These are phyloP conservation scores for Mortierella sp. DNA, from an alignment of 371 early-diverging fungal genomes.

Conservation along the genomic window DNA sequence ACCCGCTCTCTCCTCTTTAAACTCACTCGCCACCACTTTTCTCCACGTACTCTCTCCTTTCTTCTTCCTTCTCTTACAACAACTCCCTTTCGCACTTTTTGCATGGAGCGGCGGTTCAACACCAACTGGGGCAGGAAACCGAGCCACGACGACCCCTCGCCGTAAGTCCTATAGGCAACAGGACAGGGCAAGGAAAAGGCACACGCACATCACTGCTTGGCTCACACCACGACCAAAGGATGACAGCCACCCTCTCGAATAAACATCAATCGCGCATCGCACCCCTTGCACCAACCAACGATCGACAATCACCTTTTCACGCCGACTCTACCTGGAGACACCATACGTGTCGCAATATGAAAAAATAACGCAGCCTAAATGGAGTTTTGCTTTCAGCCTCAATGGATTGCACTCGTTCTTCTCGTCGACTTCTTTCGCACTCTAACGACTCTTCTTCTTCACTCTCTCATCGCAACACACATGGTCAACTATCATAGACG, in stretches of 20 bases:
- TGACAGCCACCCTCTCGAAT: no score
- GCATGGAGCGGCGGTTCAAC: constrained; percentile 35
- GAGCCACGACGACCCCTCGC: constrained; percentile 35
- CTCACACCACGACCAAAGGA: no score
- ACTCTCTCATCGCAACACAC: background rate
- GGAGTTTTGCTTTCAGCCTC: no score
- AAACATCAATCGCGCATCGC: no score
- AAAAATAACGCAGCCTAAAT: constrained; percentile 2
- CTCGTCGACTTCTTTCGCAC: no score
- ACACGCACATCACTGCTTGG: no score
- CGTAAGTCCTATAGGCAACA: constrained; percentile 10
- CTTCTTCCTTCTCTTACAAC: background rate
- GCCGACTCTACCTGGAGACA: background rate
- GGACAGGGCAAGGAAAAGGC: background rate
- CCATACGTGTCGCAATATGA: background rate
- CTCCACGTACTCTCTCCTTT: background rate
- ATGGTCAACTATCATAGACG: constrained; percentile 22
- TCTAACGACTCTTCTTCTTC: background rate
- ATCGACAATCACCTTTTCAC: no score
- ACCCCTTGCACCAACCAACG: no score
- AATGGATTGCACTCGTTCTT: no score
- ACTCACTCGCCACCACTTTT: background rate
- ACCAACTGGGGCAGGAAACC: constrained; percentile 47
- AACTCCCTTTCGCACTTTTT: background rate
- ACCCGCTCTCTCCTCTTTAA: background rate